Percentiles rank a stretch among this genome's conserved stretches.
Evolutionary conservation across 371 early-diverging fungal species (phyloP).

Genomic region (Nosema muscidifuracis): DNA sequence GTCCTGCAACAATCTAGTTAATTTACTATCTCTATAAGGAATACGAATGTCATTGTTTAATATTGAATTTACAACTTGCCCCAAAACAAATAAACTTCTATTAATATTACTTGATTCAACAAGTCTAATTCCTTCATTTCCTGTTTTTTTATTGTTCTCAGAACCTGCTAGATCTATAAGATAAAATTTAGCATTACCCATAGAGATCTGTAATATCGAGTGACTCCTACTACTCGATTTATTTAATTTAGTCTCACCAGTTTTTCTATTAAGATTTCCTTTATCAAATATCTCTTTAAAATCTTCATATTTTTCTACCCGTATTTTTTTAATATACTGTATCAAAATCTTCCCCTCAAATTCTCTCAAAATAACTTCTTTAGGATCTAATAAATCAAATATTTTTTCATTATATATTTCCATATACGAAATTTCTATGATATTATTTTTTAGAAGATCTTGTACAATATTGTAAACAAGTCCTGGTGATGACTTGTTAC

Average conservation of each 20-base stretch:
- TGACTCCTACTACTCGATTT: constrained; percentile 45
- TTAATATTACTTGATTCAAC: constrained; percentile 70
- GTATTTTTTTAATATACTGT: constrained; percentile 54
- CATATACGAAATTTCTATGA: constrained; percentile 42
- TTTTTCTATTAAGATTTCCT: constrained; percentile 34
- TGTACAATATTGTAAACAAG: constrained; percentile 29
- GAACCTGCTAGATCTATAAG: constrained; percentile 71
- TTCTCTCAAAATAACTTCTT: constrained; percentile 64
- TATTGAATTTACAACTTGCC: constrained; percentile 69
- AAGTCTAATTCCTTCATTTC: constrained; percentile 66
- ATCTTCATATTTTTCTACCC: constrained; percentile 64
- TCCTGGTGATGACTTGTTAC: constrained; percentile 57
- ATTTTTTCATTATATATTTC: constrained; percentile 59
- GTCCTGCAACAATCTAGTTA: constrained; percentile 93
- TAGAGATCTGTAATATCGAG: constrained; percentile 49
- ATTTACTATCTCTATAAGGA: constrained; percentile 92
- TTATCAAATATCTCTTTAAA: constrained; percentile 60
- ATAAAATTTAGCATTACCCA: constrained; percentile 72
- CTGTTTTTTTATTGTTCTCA: constrained; percentile 70
- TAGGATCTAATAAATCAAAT: constrained; percentile 21
- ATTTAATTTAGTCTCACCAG: constrained; percentile 47
- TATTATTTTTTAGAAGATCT: constrained; percentile 28
- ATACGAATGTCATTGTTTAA: constrained; percentile 66
- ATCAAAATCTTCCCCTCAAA: constrained; percentile 64
- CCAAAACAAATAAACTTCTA: constrained; percentile 69